Conservation (phyloP, 1,284 basidiomycete genomes). For the Schizophyllum amplum region DNA sequence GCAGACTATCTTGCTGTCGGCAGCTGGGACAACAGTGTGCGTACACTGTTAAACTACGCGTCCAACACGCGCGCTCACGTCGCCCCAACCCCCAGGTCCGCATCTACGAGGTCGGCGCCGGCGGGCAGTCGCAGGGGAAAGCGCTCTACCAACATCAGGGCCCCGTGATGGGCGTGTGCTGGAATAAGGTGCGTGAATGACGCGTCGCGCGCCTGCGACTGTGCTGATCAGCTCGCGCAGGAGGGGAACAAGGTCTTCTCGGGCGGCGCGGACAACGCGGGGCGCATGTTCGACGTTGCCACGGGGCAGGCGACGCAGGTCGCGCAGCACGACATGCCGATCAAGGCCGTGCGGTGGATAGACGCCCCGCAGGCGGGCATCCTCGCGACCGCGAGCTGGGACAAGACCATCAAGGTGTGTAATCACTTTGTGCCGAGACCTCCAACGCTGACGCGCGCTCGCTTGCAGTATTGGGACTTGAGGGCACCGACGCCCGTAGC, state of each 20-base stretch:
- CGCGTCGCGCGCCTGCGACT: neutral
- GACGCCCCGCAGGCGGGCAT: slow-evolving; percentile 63
- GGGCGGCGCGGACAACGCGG: slow-evolving; percentile 83
- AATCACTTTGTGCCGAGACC: neutral
- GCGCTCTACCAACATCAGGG: slow-evolving; percentile 81
- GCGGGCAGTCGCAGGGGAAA: slow-evolving; percentile 63
- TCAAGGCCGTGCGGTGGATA: slow-evolving; percentile 72
- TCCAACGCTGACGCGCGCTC: neutral
- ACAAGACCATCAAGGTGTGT: slow-evolving; percentile 79
- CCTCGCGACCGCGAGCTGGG: slow-evolving; percentile 86
- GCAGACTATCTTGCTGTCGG: slow-evolving; percentile 70
- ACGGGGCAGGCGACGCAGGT: slow-evolving; percentile 70
- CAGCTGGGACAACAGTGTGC: slow-evolving; percentile 74
- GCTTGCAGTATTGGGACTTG: slow-evolving; percentile 83
- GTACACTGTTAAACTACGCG: slow-evolving; percentile 14
- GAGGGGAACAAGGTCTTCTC: slow-evolving; percentile 80
- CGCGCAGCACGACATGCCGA: slow-evolving; percentile 79
- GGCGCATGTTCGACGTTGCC: slow-evolving; percentile 71
- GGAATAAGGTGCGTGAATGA: slow-evolving; percentile 54
- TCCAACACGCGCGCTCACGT: neutral
- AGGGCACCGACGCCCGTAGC: slow-evolving; percentile 67
- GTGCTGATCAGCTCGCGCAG: slow-evolving; percentile 22
- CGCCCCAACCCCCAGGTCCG: slow-evolving; percentile 33
- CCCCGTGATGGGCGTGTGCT: slow-evolving; percentile 76
- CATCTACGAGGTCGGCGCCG: slow-evolving; percentile 52